A percentile compares a stretch with the other conserved stretches of the same genome.
These are phyloP conservation scores for Umbilicus rupestris DNA, from an alignment of 164 flowering plant species.

Conservation along the genomic window DNA sequence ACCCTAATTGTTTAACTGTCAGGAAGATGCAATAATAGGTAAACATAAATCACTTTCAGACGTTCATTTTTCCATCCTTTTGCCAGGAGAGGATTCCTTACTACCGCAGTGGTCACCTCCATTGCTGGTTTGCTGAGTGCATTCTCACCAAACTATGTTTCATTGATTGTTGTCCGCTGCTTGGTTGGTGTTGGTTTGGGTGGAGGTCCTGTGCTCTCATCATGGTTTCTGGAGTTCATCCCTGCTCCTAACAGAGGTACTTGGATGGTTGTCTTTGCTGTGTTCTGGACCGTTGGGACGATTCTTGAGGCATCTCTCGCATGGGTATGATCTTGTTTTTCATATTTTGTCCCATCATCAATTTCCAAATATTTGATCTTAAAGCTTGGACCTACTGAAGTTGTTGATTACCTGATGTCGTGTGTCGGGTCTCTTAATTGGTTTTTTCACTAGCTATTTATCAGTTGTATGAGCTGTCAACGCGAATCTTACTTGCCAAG, in stretches of 20 bases:
- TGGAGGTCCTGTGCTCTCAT: constrained; percentile 74
- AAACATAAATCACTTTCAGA: background rate
- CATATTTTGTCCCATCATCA: background rate
- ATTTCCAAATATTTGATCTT: background rate
- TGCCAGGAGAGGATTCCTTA: constrained; percentile 62
- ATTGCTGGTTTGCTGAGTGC: constrained; percentile 63
- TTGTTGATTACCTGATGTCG: background rate
- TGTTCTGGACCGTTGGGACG: constrained; percentile 78
- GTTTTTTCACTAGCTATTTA: background rate
- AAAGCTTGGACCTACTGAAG: background rate
- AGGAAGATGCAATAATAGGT: background rate
- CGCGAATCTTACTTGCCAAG: no score
- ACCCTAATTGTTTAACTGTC: background rate
- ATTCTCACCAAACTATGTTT: constrained; percentile 52
- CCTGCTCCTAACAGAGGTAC: constrained; percentile 76
- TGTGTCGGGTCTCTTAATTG: background rate
- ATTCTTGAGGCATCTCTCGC: constrained; percentile 70
- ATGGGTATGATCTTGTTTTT: constrained; percentile 39
- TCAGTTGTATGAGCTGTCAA: background rate
- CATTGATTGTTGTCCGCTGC: constrained; percentile 47
- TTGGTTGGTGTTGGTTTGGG: constrained; percentile 82
- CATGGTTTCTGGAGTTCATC: constrained; percentile 81
- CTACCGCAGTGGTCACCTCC: constrained; percentile 54
- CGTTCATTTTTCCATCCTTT: background rate
- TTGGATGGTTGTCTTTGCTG: constrained; percentile 75